These are phyloP conservation scores for Candida rishiriensis DNA, from an alignment of 805 yeast genomes.

Conservation along the genomic window DNA sequence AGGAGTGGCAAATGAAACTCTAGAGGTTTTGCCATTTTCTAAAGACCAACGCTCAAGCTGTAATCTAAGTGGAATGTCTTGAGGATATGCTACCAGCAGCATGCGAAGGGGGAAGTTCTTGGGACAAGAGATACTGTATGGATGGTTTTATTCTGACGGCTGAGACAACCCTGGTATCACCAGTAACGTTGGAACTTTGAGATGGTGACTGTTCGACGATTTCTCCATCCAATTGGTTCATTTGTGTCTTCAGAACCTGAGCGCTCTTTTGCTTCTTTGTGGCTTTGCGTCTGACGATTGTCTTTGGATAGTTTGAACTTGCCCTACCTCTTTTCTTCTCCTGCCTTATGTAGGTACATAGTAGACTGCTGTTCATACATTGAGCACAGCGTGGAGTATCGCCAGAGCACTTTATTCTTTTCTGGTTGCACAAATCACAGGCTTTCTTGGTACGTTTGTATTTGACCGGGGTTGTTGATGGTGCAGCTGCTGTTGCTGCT, in stretches of 20 bases:
- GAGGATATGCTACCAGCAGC: too few relatives aligned
- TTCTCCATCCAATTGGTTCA: not conserved
- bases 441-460: constrained; percentile 32
- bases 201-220: not conserved
- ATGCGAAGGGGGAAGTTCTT: too few relatives aligned
- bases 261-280: constrained; percentile 14
- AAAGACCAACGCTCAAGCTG: too few relatives aligned
- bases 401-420: constrained; percentile 47
- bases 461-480: constrained; percentile 1
- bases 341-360: constrained; percentile 38
- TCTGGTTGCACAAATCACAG: constrained; percentile 44
- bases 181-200: too few relatives aligned
- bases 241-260: not conserved
- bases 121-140: too few relatives aligned
- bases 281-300: constrained; percentile 22
- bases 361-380: constrained; percentile 29
- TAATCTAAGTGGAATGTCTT: too few relatives aligned
- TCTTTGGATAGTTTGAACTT: constrained; percentile 36
- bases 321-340: constrained; percentile 47
- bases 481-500: constrained; percentile 1
- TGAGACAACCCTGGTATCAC: too few relatives aligned
- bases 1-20: too few relatives aligned
- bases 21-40: too few relatives aligned
- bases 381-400: constrained; percentile 37
- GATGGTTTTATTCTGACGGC: too few relatives aligned